Base-by-base conservation (phyloP, 2,329 filamentous ascomycete species). In the Claviceps sp. region DNA sequence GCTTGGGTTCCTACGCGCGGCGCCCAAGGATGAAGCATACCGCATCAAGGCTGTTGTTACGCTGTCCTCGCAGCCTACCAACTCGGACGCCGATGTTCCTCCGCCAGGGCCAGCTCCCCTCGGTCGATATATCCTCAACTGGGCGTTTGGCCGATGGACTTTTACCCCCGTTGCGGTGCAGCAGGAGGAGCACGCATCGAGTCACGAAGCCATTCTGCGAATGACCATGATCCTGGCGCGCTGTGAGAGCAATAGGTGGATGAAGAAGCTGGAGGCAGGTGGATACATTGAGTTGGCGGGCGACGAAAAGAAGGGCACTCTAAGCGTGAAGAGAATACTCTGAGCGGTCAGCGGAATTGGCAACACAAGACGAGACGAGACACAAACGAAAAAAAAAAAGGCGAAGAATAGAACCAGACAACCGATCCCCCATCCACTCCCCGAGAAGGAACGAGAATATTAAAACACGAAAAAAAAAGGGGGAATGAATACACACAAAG, bases 141-240 rank as follows among this genome's bases (percentile, higher is more conserved):
- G 93, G 93, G 93, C 93, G 0, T 98, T 98, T 69, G 89, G 89
- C 0, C 78, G 93, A 34, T 98, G 93, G 91, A 95, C 82, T 0
- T 95, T 91, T 62, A 94, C 89, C 1, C 74, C 79, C 4, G 62
- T 76, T 4, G 62, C 65, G 0, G 63, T 64, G 7, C 61, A 62
- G 1, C 62, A 64, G 1, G 62, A 61, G 9, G 77, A 83, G 64
- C 77, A 82, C 62, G 65, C 73, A 56, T 74, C 79, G 38, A 77
- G 77, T 60, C 68, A 72, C 38, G 71, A 83, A 46, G 66, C 74
- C 1, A 68, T 75, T 16, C 65, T 88, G 57, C 75, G 85, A 50
- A 84, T 90, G 80, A 90, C 86, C 0, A 72, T 91, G 53, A 84
- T 91, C 13, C 71, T 88, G 22, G 86, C 82, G 4, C 75, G 82